Conservation (phyloP, 768 basidiomycete species). For the Tulasnella sp. region DNA sequence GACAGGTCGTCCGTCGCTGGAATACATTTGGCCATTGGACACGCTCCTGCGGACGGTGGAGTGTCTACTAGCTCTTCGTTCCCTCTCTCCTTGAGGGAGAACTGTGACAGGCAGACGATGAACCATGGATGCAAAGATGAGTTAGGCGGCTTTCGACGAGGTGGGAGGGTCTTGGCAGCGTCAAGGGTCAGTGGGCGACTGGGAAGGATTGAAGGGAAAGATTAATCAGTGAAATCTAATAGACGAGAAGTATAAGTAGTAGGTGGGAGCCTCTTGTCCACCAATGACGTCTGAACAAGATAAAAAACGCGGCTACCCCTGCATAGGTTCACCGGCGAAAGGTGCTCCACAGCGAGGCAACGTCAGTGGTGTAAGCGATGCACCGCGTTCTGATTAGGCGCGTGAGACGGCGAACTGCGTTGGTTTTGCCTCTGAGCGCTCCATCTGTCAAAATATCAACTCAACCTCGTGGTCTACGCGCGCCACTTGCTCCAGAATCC, state of each 20-base stretch:
- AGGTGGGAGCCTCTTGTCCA: background rate
- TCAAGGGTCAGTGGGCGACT: background rate
- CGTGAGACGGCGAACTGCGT: background rate
- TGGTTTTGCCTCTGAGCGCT: background rate
- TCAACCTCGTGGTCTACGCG: background rate
- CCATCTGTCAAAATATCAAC: background rate
- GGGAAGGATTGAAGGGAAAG: background rate
- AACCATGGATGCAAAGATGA: background rate
- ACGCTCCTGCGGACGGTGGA: background rate
- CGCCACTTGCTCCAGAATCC: background rate
- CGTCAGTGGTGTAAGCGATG: background rate
- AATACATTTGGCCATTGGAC: background rate
- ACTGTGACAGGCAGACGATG: background rate
- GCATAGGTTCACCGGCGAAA: background rate
- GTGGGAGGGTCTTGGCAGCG: background rate
- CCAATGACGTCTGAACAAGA: background rate
- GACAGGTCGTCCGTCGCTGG: conserved; percentile 4
- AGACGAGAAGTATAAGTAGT: background rate
- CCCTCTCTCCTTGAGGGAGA: background rate
- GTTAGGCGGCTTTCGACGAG: background rate
- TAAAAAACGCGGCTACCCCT: background rate
- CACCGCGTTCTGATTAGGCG: background rate
- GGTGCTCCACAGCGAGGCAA: background rate
- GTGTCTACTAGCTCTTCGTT: background rate
- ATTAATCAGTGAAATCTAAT: background rate